Base-by-base conservation (phyloP, 805 yeast genomes). In the Barnettozyma botsteinii region DNA sequence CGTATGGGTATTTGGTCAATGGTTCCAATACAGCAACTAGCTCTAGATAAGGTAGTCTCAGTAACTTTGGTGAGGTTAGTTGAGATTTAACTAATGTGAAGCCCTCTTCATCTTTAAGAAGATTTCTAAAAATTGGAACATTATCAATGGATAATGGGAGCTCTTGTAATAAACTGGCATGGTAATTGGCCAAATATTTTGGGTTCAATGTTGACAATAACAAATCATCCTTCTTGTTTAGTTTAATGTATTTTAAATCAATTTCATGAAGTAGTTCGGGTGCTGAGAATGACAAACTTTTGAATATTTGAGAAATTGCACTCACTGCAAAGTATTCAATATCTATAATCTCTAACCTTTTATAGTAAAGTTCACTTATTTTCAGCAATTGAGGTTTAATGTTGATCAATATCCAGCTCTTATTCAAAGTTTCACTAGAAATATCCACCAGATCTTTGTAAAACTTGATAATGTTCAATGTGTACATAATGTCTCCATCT, bases 1-100 rank as follows among this genome's bases (percentile, higher is more conserved):
- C 37, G 31, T 53, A 44, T 1, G 32, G 28, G 29, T 28, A 41
- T 11, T 38, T 31, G 2, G 53, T 24, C 3, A 55, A 15, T 1
- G 25, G 26, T 3, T 33, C 25, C 4, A 50, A 28, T 1, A 55
- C 26, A 2, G 48, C 52, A 31, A 55, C 41, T 4, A 50, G 19
- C n/a, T 53, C 52, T 14, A 52, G 26, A 23, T 52, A 53, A 5
- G 57, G 51, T 1, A 52, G 38, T 25, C 47, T 46, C 7, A 42
- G 20, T 8, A 52, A 21, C 1, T 32, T 29, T 4, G 36, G 15
- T 1, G 53, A 37, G 1, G 33, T 40, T 17, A 55, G 4, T 9
- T 39, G 36, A 3, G 39, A 33, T 31, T 38, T 37, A 3, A 51
- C 41, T 1, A 41, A 5, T 1, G 17, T 17, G 24, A 53, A 54